Percentiles rank a stretch among this genome's conserved stretches.
Evolutionary conservation across 768 basidiomycete species (phyloP).

Genomic region (Rubroboletus pulcherrimus): DNA sequence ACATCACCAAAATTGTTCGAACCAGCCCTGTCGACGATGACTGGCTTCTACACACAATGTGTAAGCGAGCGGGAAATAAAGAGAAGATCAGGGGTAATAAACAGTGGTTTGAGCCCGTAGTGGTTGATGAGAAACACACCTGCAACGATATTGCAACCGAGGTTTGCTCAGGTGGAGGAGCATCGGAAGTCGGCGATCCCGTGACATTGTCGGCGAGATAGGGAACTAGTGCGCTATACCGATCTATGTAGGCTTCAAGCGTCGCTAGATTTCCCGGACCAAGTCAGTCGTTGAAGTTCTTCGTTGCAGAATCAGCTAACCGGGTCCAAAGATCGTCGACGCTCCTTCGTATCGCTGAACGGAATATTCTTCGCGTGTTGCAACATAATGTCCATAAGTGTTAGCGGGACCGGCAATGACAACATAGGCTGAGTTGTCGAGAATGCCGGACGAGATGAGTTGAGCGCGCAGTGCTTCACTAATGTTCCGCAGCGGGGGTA

Average conservation of each 20-base stretch:
- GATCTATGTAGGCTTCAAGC: slow-evolving; percentile 77
- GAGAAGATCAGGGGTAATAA: background rate
- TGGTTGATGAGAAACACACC: slow-evolving; percentile 30
- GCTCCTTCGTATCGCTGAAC: slow-evolving; percentile 81
- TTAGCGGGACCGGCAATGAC: slow-evolving; percentile 82
- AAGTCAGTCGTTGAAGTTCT: background rate
- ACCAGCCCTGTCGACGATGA: slow-evolving; percentile 56
- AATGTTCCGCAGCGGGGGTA: background rate
- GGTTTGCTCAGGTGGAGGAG: slow-evolving; percentile 61
- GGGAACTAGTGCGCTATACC: slow-evolving; percentile 62
- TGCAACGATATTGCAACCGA: slow-evolving; percentile 65
- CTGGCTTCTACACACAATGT: slow-evolving; percentile 42
- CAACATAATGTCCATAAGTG: slow-evolving; percentile 71
- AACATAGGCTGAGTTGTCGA: slow-evolving; percentile 68
- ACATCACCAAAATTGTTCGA: slow-evolving; percentile 62
- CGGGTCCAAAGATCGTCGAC: slow-evolving; percentile 71
- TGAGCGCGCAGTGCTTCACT: slow-evolving; percentile 65
- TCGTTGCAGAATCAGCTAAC: slow-evolving; percentile 38
- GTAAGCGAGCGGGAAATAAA: background rate
- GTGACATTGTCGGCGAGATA: slow-evolving; percentile 50
- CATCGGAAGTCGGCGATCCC: slow-evolving; percentile 55
- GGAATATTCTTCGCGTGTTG: slow-evolving; percentile 69
- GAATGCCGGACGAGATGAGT: slow-evolving; percentile 58
- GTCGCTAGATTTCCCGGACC: slow-evolving; percentile 42
- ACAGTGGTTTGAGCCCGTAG: background rate